These are phyloP conservation scores for Colletotrichum lini DNA, from an alignment of 2,329 filamentous ascomycete species.

Conservation along the genomic window DNA sequence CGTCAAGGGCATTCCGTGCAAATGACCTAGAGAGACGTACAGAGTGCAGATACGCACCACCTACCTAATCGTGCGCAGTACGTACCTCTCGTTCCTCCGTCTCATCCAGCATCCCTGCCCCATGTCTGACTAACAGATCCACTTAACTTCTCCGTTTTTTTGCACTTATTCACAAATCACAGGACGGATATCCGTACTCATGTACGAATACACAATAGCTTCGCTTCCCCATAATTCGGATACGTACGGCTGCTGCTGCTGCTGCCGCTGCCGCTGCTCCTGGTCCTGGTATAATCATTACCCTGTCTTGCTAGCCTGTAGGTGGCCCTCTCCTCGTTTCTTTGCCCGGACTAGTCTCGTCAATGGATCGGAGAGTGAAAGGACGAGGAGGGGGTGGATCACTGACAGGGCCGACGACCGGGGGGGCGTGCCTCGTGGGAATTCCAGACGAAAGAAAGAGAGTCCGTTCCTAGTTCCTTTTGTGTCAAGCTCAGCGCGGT, in stretches of 20 bases:
- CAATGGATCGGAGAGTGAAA: slow-evolving; percentile 37
- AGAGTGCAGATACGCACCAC: no score
- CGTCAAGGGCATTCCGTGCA: background rate
- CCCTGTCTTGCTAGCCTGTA: slow-evolving; percentile 27
- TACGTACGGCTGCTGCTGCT: slow-evolving; percentile 23
- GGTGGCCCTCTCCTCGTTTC: slow-evolving; percentile 29
- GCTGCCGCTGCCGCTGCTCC: background rate
- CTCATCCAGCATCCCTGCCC: slow-evolving; percentile 34
- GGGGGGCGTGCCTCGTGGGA: slow-evolving; percentile 38
- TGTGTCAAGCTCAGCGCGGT: slow-evolving; percentile 14
- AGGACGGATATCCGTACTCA: no score
- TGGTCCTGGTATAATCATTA: slow-evolving; percentile 35
- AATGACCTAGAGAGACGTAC: background rate
- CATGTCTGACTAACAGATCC: slow-evolving; percentile 36
- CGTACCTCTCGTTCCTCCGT: slow-evolving; percentile 18
- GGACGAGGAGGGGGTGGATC: slow-evolving; percentile 3
- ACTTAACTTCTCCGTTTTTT: slow-evolving; percentile 27
- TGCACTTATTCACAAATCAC: background rate
- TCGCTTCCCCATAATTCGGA: slow-evolving; percentile 39
- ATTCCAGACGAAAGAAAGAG: slow-evolving; percentile 41
- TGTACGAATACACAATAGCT: slow-evolving; percentile 10
- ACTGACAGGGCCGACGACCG: slow-evolving; percentile 10
- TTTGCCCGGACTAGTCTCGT: slow-evolving; percentile 22
- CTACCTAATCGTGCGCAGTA: background rate
- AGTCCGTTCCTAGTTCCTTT: slow-evolving; percentile 37